These are phyloP conservation scores for Trichomonas tenax DNA, from an alignment of 208 protist genomes.

Conservation along the genomic window DNA sequence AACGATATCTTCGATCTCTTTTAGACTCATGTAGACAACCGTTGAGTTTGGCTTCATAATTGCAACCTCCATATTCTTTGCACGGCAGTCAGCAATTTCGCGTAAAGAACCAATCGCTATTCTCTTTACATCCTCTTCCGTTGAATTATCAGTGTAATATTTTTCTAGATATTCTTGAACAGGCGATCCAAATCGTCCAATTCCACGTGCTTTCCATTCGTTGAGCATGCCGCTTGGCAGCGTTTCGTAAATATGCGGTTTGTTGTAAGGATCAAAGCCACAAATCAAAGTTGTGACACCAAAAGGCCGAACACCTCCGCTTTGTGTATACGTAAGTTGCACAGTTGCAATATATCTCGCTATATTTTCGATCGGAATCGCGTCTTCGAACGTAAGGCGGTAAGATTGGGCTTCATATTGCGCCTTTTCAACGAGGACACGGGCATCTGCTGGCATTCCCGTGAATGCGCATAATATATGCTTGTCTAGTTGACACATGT, in stretches of 20 bases:
- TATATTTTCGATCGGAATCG: conserved; percentile 86
- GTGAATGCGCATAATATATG: conserved; percentile 30
- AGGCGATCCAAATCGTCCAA: conserved; percentile 80
- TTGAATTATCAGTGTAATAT: conserved; percentile 70
- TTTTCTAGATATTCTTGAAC: conserved; percentile 97
- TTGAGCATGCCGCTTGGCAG: conserved; percentile 68
- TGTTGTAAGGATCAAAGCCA: conserved; percentile 79
- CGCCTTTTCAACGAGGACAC: conserved; percentile 88
- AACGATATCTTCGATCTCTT: neutral
- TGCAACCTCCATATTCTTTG: conserved; percentile 66
- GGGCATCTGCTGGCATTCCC: conserved; percentile 87
- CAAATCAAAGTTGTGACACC: conserved; percentile 94
- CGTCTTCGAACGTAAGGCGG: conserved; percentile 90
- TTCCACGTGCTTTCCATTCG: conserved; percentile 62
- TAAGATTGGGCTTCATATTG: conserved; percentile 94
- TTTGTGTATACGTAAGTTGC: conserved; percentile 64
- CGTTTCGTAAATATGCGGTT: conserved; percentile 72
- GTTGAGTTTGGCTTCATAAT: conserved; percentile 23
- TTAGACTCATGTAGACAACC: neutral
- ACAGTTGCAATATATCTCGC: conserved; percentile 84
- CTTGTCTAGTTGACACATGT: conserved; percentile 89
- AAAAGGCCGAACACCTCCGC: conserved; percentile 90
- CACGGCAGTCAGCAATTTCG: conserved; percentile 69
- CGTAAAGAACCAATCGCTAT: conserved; percentile 87
- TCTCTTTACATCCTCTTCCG: conserved; percentile 59